Base-by-base conservation (phyloP, 2,329 filamentous ascomycete genomes). In the Clarireedia paspali region DNA sequence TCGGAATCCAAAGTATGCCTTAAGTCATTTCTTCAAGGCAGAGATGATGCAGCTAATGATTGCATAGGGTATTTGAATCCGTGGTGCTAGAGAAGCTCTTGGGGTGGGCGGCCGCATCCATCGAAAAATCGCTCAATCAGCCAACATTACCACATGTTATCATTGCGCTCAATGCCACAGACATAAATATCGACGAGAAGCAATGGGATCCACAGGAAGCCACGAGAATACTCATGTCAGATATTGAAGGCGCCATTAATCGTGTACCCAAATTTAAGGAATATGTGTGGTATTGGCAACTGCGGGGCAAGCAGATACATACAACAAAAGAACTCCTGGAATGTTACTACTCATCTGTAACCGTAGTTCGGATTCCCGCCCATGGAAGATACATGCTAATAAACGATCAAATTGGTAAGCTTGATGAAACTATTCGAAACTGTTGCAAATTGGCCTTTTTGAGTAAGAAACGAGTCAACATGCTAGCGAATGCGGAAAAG, bases 91-190 rank as follows among this genome's bases (percentile, higher is more conserved):
- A 70, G 49, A 69, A 67, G 57, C 67, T 81, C 4, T 63, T 81
- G 12, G 69, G 73, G 40, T 81, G 78, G 78, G 78, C 77, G 14
- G 71, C 72, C 2, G 73, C 76, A 12, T 74, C 75, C 1, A 67
- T 81, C 6, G 77, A 81, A 59, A 78, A 73, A 57, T 78, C 77
- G 0, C 71, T 76, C 45, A 81, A 81, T 57, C 79, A 82, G 59
- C 78, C 79, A 0, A 72, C 75, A 2, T 70, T 82, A 3, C 78
- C 79, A 2, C 77, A 80, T 61, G 78, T 75, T 5, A 73, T 82
- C 52, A 76, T 82, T 44, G 77, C 75, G 0, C 67, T 82, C 38
- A 81, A 81, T 62, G 73, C 72, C 1, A 70, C 72, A 0, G 71
- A 77, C 7, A 62, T 66, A 44, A 67, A 67, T 40, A 66, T 74